Conservation (phyloP, 805 yeast species). For the Wickerhamomyces rabaulensis region DNA sequence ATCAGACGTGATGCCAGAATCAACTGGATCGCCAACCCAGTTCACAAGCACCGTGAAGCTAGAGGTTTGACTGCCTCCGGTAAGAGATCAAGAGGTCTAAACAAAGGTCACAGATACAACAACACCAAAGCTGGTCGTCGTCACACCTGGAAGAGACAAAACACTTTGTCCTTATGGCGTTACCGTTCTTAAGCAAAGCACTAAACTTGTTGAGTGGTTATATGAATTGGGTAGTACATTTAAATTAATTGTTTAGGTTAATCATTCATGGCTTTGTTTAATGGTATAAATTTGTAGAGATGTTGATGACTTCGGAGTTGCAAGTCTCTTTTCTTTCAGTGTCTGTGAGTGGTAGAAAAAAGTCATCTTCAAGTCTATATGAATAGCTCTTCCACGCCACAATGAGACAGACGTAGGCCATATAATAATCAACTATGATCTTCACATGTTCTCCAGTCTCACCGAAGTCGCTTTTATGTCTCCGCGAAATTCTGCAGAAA, state of each 20-base stretch:
- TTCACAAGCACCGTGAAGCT: conserved; percentile 99
- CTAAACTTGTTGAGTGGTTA: background rate
- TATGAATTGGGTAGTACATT: background rate
- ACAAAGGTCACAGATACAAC: conserved; percentile 99
- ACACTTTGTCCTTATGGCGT: conserved; percentile 99
- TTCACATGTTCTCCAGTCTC: background rate
- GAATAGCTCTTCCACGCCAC: too few species aligned
- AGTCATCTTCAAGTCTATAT: too few species aligned
- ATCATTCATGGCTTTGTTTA: background rate
- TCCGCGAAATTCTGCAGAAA: background rate
- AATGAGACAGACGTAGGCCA: too few species aligned
- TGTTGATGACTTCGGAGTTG: too few species aligned
- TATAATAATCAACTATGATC: too few species aligned
- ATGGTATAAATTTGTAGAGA: background rate
- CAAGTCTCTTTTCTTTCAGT: too few species aligned
- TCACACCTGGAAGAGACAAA: conserved; percentile 99
- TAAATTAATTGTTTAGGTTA: background rate
- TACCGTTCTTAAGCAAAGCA: conserved; percentile 58
- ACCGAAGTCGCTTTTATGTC: background rate
- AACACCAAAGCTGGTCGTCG: conserved; percentile 98
- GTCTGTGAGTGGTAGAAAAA: too few species aligned
- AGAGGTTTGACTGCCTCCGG: conserved; percentile 98
- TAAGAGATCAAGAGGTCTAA: conserved; percentile 99
- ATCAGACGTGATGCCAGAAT: conserved; percentile 97
- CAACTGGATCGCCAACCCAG: conserved; percentile 99